Percentiles rank a stretch among this genome's conserved stretches.
Evolutionary conservation across 2,329 filamentous ascomycete genomes (phyloP).

Genomic region (Pyricularia grisea): DNA sequence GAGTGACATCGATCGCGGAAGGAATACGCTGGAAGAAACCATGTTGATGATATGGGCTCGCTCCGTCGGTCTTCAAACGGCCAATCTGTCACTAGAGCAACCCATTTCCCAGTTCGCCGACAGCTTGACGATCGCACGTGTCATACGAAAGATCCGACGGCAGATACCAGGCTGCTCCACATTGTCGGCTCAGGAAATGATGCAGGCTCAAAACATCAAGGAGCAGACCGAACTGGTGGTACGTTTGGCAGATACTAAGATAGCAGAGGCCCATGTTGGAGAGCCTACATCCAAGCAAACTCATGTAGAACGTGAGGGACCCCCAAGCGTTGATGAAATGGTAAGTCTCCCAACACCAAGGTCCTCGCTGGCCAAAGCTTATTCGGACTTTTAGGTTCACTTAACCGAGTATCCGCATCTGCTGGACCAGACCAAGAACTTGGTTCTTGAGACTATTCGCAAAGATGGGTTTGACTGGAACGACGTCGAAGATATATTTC

Average conservation of each 20-base stretch:
- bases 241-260: background rate
- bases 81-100: background rate
- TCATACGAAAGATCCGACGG: background rate
- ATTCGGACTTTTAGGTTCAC: background rate
- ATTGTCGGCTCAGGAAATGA: background rate
- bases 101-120: background rate
- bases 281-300: background rate
- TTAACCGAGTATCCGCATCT: background rate
- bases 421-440: constrained; percentile 2
- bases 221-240: constrained; percentile 8
- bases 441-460: constrained; percentile 5
- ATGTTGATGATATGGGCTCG: background rate
- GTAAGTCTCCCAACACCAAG: background rate
- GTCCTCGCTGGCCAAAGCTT: background rate
- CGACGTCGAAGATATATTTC: constrained; percentile 8
- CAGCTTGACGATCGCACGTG: background rate
- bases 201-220: constrained; percentile 6
- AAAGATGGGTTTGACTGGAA: constrained; percentile 5
- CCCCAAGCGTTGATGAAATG: background rate
- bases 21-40: background rate
- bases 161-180: background rate
- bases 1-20: background rate
- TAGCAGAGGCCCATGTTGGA: background rate
- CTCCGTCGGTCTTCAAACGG: background rate
- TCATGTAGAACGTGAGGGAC: background rate